phyloP scores from a whole-genome alignment of 306 rosid genomes.

The Dryas drummondii region DNA sequence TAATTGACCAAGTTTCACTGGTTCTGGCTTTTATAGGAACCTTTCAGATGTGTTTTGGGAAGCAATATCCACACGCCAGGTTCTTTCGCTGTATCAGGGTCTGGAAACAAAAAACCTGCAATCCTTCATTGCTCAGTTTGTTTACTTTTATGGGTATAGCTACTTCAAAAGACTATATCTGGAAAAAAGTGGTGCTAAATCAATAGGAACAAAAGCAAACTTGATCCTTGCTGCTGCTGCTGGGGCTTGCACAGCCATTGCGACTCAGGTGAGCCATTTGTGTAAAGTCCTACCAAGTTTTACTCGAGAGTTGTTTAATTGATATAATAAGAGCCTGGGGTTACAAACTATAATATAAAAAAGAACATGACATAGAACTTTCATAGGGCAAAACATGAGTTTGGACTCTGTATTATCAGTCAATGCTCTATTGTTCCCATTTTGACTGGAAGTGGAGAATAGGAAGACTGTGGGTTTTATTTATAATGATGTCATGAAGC shows the following conservation, averaged over 20 bases:
- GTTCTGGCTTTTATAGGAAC: conserved; percentile 55
- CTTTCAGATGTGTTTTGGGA: conserved; percentile 90
- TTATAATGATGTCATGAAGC: not conserved
- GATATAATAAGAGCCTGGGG: not conserved
- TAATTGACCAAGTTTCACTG: conserved; percentile 4
- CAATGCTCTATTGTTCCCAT: not conserved
- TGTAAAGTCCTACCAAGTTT: not conserved
- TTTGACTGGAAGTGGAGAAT: not conserved
- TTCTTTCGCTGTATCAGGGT: conserved; percentile 92
- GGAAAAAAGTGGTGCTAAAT: conserved; percentile 64
- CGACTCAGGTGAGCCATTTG: conserved; percentile 73
- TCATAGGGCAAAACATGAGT: not conserved
- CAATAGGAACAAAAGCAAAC: conserved; percentile 81
- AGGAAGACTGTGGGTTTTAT: not conserved
- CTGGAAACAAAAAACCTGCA: conserved; percentile 92
- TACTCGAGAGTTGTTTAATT: not conserved
- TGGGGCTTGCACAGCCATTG: conserved; percentile 92
- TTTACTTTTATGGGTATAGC: conserved; percentile 97
- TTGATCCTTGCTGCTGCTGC: conserved; percentile 94
- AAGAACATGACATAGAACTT: not conserved
- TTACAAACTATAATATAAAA: not conserved
- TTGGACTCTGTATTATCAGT: not conserved
- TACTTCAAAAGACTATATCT: conserved; percentile 86
- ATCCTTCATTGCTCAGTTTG: conserved; percentile 86
- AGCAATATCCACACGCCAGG: conserved; percentile 70